Evolutionary conservation across 305 asterid genomes (phyloP).

Genomic region (Withania somnifera): DNA sequence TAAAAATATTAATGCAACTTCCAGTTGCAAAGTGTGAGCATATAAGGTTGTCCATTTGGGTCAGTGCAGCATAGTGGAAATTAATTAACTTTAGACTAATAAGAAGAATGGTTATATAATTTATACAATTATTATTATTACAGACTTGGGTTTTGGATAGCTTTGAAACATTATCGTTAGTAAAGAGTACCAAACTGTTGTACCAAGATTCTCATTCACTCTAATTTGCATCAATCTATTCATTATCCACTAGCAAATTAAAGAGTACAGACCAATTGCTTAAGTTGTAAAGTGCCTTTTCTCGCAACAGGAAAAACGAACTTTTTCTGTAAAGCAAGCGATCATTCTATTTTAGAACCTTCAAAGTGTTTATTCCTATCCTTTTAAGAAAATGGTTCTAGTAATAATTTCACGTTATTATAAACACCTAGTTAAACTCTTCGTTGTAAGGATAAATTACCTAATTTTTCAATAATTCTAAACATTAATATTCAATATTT

Average conservation of each 20-base stretch:
- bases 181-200: neutral
- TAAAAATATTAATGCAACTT: neutral
- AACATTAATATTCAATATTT: too few species aligned
- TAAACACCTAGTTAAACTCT: neutral
- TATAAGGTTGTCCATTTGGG: neutral
- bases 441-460: too few species aligned
- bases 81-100: neutral
- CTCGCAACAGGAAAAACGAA: neutral
- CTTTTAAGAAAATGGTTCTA: neutral
- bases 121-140: neutral
- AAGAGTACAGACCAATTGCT: neutral
- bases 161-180: neutral
- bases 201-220: conserved; percentile 2
- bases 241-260: conserved; percentile 2
- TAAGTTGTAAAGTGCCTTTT: neutral
- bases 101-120: neutral
- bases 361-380: neutral
- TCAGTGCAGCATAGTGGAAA: neutral
- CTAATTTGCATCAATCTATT: neutral
- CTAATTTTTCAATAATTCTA: too few species aligned
- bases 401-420: too few species aligned
- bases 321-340: neutral
- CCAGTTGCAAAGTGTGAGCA: too few species aligned
- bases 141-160: neutral
- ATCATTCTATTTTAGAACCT: neutral